Evolutionary conservation across 179 eudicot species (phyloP), one percentile per base, ranked within the genome.

Genomic region (Beta lomatogona): DNA sequence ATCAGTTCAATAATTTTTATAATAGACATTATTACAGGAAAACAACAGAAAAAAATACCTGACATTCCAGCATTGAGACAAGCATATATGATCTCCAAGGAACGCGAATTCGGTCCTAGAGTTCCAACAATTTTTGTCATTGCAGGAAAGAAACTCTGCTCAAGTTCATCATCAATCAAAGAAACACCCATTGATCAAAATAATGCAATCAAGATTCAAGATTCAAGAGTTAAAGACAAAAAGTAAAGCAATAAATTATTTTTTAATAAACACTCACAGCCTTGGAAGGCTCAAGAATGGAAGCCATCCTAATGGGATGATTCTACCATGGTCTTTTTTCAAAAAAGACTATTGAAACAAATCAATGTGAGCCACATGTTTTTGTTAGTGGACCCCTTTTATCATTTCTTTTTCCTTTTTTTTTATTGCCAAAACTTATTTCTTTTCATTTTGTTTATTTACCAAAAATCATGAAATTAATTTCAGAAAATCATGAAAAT

Each of bases 1-100:
- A 15, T 52, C 59, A 22, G 45, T 36, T 50, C 58, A 69, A 21
- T 48, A 46, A n/a, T 44, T 46, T 21, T 4, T 5, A 63, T 63
- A n/a, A 11, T 61, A 63, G 13, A 21, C 28, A 21, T 31, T 22
- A 54, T 54, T 54, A 54, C 58, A 8, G 12, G 9, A 3, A n/a
- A 61, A 67, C n/a, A 3, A 63, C 36, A 21, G 6, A 71, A 45
- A 16, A 16, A 12, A 1, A 3, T 53, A 85, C 87, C 87, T 9
- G 87, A 85, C 87, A 85, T 82, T 65, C 87, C 87, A 85, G 87
- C 83, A 28, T 82, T 82, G 6, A 85, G 87, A 73, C 87, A 85
- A 65, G 83, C 78, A 9, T 85, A 85, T 16, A 85, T 85, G 28
- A 64, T 85, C 75, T 85, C 83, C 61, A 77, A 79, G 12, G 87